Base-by-base conservation (phyloP, 225 moss, liverwort and hornwort species). In the Sphagnum contortum region DNA sequence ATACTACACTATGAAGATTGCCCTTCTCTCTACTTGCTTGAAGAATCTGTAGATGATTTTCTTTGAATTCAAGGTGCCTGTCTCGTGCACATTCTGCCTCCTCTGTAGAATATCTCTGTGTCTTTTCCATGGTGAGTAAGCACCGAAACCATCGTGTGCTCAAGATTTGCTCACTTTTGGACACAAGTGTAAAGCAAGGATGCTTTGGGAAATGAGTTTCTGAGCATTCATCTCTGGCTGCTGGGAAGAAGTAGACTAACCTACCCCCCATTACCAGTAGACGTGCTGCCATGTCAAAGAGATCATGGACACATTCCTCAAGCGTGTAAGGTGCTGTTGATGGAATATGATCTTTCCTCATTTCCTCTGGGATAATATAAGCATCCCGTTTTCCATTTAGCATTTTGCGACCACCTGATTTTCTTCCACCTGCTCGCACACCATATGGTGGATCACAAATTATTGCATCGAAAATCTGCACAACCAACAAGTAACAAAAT, bases 401-500 rank as follows among this genome's bases (percentile, higher is more conserved):
- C 83, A 98, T 79, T 79, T 91, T 98, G 66, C 98, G 81, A 3
- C 98, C 98, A 65, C 98, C 98, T 9, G 98, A 98, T 71, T 98
- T 98, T 5, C 98, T 85, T 8, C 98, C 98, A 9, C 93, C 98
- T 4, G 98, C 98, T 66, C 98, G 89, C 12, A 98, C 83, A 50
- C 98, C 98, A 68, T 98, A 98, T 1, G 98, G 98, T 62, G 93
- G 98, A 74, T 98, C 98, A 71, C 93, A 98, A 55, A 98, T 86
- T 66, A 98, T 89, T 7, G 92, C 98, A 74, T 98, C 90, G 64
- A 91, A 91, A 2, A 98, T 78, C 98, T 98, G 81, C 4, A 50
- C 8, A 5, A 2, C 49, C 10, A 44, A 50, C 10, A 1, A 9
- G 8, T 45, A 9, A 63, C 12, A 51, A n/a, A 50, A 64, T 8